phyloP scores from a whole-genome alignment of 768 basidiomycete species.

The Paxillus rubicundulus region DNA sequence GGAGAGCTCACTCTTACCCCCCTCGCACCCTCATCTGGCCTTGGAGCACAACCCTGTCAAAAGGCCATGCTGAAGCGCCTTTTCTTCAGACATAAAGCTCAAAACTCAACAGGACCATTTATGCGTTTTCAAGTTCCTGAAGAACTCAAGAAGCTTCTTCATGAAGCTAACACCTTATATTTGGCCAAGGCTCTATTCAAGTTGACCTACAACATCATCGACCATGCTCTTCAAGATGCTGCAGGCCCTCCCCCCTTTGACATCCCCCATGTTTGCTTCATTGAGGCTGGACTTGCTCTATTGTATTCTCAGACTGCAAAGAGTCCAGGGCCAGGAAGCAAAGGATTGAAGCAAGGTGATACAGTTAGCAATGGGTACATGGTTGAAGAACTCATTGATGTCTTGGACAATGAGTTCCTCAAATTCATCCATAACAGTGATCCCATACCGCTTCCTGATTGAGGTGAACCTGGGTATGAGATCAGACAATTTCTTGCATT shows the following conservation, averaged over 20 bases:
- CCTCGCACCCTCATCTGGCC: not conserved
- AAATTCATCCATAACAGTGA: too few species aligned
- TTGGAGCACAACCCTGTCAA: not conserved
- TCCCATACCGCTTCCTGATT: too few species aligned
- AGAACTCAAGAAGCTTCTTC: not conserved
- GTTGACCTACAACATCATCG: slow-evolving; percentile 7
- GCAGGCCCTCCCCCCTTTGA: not conserved
- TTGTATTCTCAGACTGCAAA: not conserved
- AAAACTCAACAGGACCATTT: not conserved
- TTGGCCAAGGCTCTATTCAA: slow-evolving; percentile 7
- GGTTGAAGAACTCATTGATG: not conserved
- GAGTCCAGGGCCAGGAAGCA: not conserved
- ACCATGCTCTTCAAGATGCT: not conserved
- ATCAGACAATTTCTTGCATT: too few species aligned
- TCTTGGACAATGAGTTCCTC: not conserved
- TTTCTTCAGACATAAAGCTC: not conserved
- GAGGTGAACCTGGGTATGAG: too few species aligned
- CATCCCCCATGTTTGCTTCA: slow-evolving; percentile 7
- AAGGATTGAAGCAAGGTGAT: not conserved
- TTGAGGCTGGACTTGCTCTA: slow-evolving; percentile 5
- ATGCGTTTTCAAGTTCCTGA: not conserved
- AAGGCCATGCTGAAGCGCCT: not conserved
- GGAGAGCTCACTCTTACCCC: not conserved
- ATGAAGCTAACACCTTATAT: slow-evolving; percentile 10
- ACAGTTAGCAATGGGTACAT: not conserved